A percentile compares a stretch with the other conserved stretches of the same genome.
Evolutionary conservation across 257 asterid species (phyloP).

Genomic region (Nicotiana paniculata): DNA sequence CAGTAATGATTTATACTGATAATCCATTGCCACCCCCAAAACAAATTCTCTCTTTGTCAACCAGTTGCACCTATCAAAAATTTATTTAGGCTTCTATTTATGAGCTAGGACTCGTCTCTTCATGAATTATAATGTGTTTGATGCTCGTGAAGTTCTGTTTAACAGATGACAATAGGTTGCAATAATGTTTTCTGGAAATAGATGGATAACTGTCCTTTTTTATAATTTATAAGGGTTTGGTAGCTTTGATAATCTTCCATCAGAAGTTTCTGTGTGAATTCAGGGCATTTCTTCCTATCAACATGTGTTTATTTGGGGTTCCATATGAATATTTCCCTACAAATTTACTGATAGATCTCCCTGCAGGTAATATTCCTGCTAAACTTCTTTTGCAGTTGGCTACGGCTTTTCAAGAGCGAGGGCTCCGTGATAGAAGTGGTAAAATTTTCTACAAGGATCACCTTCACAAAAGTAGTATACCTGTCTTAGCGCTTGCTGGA

Average conservation of each 20-base stretch:
- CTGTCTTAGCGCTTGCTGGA: slow-evolving; percentile 87
- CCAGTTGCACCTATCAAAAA: not conserved
- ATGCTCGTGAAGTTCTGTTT: not conserved
- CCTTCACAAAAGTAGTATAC: slow-evolving; percentile 53
- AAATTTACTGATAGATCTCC: slow-evolving; percentile 6
- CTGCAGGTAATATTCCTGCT: slow-evolving; percentile 86
- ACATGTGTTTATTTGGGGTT: not conserved
- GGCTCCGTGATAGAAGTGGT: slow-evolving; percentile 78
- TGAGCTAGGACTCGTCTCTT: not conserved
- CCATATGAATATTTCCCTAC: not conserved
- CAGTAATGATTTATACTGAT: not conserved
- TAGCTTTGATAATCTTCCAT: not conserved
- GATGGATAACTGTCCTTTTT: not conserved
- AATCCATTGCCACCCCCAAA: not conserved
- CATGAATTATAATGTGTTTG: not conserved
- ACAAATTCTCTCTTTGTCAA: not conserved
- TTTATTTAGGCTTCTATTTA: not conserved
- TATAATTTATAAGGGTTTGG: not conserved
- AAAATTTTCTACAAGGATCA: slow-evolving; percentile 74
- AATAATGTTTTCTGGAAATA: not conserved
- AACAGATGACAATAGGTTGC: not conserved
- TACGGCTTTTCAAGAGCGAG: slow-evolving; percentile 80
- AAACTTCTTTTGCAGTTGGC: slow-evolving; percentile 77
- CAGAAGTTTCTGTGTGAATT: not conserved
- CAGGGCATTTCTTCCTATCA: not conserved